These are phyloP conservation scores for Plasmodium adleri DNA, from an alignment of 169 alveolate species.

Conservation along the genomic window DNA sequence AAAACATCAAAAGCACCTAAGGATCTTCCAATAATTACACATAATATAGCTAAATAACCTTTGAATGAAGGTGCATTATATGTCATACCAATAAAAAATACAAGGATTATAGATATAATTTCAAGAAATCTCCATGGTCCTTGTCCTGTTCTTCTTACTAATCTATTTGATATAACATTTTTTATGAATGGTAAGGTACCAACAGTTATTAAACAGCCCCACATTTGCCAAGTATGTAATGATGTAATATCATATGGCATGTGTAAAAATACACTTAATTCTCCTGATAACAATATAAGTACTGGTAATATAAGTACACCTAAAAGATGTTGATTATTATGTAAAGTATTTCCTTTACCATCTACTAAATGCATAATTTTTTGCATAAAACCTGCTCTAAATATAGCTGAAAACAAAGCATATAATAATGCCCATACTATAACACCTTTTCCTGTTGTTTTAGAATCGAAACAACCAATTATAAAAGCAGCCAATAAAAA, in stretches of 20 bases:
- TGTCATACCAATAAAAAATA: conserved; percentile 90
- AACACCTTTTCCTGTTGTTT: conserved; percentile 90
- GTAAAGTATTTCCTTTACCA: conserved; percentile 93
- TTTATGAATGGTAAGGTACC: conserved; percentile 94
- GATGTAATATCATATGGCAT: conserved; percentile 87
- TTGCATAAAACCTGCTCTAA: conserved; percentile 94
- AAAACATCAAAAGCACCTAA: conserved; percentile 88
- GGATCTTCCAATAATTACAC: conserved; percentile 88
- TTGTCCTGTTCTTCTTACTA: conserved; percentile 94
- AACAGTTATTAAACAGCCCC: conserved; percentile 94
- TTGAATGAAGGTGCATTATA: conserved; percentile 86
- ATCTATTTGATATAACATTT: conserved; percentile 92
- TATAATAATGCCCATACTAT: conserved; percentile 91
- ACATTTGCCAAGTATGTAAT: conserved; percentile 90
- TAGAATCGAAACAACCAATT: conserved; percentile 92
- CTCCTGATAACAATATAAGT: conserved; percentile 88
- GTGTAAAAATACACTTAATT: conserved; percentile 80
- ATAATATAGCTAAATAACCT: conserved; percentile 80
- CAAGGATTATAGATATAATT: conserved; percentile 90
- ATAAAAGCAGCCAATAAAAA: conserved; percentile 90
- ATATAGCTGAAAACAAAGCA: conserved; percentile 92
- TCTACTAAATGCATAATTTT: conserved; percentile 93
- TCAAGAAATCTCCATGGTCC: conserved; percentile 95
- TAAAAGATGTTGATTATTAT: conserved; percentile 92
- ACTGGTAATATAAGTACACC: conserved; percentile 92